A percentile compares a stretch with the other conserved stretches of the same genome.
These are phyloP conservation scores for Ganoderma leucocontextum DNA, from an alignment of 1,284 basidiomycete species.

Conservation along the genomic window DNA sequence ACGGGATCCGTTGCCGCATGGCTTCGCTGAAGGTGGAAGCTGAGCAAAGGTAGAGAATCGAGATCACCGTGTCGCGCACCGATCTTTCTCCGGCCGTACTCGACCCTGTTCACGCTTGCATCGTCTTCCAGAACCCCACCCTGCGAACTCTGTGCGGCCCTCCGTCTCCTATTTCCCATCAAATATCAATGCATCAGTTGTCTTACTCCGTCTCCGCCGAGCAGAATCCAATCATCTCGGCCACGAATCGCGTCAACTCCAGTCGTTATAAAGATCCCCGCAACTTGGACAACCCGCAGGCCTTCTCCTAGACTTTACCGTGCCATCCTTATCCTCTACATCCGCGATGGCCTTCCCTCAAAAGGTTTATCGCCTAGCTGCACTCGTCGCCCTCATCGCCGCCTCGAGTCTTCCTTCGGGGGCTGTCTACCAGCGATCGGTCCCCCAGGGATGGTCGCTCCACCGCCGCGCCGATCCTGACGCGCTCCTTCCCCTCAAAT, in stretches of 20 bases:
- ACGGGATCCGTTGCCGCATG: background rate
- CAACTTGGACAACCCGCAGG: background rate
- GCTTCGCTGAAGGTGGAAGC: background rate
- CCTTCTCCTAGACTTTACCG: background rate
- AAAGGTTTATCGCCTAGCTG: background rate
- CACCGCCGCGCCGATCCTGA: constrained; percentile 16
- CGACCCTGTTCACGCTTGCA: constrained; percentile 6
- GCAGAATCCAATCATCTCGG: background rate
- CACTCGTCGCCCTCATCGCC: background rate
- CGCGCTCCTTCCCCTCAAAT: constrained; percentile 16
- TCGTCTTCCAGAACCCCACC: background rate
- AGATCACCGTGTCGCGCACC: background rate
- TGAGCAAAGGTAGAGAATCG: background rate
- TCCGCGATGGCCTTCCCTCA: background rate
- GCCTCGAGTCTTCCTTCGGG: background rate
- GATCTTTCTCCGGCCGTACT: background rate
- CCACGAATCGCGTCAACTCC: constrained; percentile 1
- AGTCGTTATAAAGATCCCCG: background rate
- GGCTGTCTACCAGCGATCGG: constrained; percentile 6
- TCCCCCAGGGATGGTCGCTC: constrained; percentile 18
- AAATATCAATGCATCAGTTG: background rate
- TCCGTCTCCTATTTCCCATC: background rate
- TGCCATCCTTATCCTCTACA: background rate
- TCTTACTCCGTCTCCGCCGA: background rate
- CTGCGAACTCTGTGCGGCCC: background rate